Evolutionary conservation across 2,329 filamentous ascomycete genomes (phyloP), one percentile per base, ranked within the genome.

Genomic region (Helotiales sp.): DNA sequence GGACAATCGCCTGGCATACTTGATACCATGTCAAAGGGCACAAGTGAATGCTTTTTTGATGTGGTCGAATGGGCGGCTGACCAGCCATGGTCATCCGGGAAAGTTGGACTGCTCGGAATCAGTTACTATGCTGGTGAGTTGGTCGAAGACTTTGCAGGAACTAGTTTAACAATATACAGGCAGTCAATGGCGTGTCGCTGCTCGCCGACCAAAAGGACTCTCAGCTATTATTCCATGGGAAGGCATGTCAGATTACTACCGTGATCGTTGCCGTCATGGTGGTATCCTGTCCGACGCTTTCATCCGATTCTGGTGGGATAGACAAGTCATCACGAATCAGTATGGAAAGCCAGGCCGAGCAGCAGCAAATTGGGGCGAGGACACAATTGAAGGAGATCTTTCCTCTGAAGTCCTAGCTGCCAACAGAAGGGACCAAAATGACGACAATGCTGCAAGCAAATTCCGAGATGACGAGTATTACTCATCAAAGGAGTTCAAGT

Each of bases 261-360:
- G 80, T 1, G 84, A 87, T 59, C 73, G 82, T 0, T 84, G 81
- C 61, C 76, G 83, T 0, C 84, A 87, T 57, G 84, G 84, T 0
- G 84, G 84, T 0, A 87, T 87, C 46, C 67, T 85, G 1, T 82
- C 81, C 0, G 80, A 85, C 62, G 69, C 67, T 0, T 86, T 86
- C 64, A 86, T 88, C 64, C 67, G 73, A 12, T 83, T 86, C 65
- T 89, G 85, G 86, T 88, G 85, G 85, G 79, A 87, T 65, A 77
- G 84, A 0, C 85, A 88, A 67, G 84, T 89, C 6, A 74, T 88
- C 7, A 76, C 77, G 0, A 90, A 89, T 65, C 88, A 91, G 69
- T 90, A 90, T 59, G 87, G 87, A 1, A 76, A 75, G 9, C 76
- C 79, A 2, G 79, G 78, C 1, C 72, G 80, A 31, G 71, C 71